Base-by-base conservation (phyloP, 495 filamentous ascomycete genomes). In the Choiromyces venosus region DNA sequence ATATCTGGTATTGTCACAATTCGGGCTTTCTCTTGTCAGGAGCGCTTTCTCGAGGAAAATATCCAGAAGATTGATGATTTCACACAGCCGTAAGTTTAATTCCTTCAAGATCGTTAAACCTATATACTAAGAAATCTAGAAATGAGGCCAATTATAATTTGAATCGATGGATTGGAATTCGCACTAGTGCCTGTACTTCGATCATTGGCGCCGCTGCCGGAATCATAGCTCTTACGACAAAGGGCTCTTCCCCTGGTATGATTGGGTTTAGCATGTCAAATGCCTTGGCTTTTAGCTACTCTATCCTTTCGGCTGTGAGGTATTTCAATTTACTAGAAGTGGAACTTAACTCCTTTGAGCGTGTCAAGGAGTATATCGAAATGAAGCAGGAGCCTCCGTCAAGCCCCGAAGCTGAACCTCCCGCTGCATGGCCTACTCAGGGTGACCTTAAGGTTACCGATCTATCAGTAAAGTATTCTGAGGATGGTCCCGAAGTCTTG, bases 321-420 rank as follows among this genome's bases (percentile, higher is more conserved):
- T 78, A 78, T 46, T 52, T 71, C 25, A 64, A 21, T 37, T 36
- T 67, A 44, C 36, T 78, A 40, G 71, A 78, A 65, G 61, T 78
- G 42, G 76, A 74, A 25, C 70, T 78, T 29, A 78, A 78, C 44
- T 78, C 70, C 33, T 76, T 74, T 9, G 85, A 88, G 74, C 82
- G 86, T 18, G 83, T 87, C 29, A 79, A 85, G 36, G 86, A 87
- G 76, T 88, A 87, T 73, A 82, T 87, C 33, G 79, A 83, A 25
- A 80, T 87, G 37, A 83, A 84, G 40, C 83, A 82, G 69, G 86
- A 88, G 76, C 61, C 56, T 56, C 36, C 65, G 18, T 35, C 71
- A 83, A 83, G 69, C 25, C 33, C 67, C 29, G 75, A 78, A 40
- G 74, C 77, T 42, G 68, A 79, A 56, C 77, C 77, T 12, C 79